phyloP scores from a whole-genome alignment of 495 filamentous ascomycete genomes.

The Bacidia rubella region DNA sequence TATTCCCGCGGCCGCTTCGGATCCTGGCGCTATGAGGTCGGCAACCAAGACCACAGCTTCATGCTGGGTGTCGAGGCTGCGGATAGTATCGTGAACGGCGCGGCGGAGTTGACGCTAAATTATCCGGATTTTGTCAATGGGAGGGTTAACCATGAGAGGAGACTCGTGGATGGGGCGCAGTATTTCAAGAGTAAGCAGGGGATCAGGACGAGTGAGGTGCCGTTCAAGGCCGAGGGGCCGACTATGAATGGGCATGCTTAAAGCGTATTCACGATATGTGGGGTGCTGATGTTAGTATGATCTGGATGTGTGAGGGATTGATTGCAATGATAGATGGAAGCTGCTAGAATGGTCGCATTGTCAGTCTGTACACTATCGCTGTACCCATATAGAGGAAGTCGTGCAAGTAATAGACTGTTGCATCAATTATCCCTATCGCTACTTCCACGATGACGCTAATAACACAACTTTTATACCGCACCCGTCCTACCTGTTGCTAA shows the following conservation, averaged over 20 bases:
- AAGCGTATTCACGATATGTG: conserved; percentile 7
- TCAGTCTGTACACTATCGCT: background rate
- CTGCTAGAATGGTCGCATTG: background rate
- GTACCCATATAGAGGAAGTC: background rate
- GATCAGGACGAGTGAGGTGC: conserved; percentile 16
- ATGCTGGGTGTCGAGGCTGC: conserved; percentile 97
- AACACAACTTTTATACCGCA: background rate
- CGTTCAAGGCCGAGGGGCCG: conserved; percentile 11
- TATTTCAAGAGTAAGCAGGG: conserved; percentile 28
- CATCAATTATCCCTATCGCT: background rate
- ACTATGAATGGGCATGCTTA: conserved; percentile 6
- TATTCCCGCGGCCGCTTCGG: conserved; percentile 94
- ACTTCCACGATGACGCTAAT: background rate
- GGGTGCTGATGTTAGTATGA: too few relatives aligned
- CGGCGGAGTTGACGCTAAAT: conserved; percentile 91
- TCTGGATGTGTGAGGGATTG: background rate
- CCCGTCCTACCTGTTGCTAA: background rate
- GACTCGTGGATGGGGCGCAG: conserved; percentile 67
- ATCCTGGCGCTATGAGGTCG: conserved; percentile 94
- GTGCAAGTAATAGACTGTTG: background rate
- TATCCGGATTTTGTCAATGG: conserved; percentile 98
- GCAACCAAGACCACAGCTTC: conserved; percentile 97
- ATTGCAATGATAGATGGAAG: background rate
- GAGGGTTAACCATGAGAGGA: conserved; percentile 74
- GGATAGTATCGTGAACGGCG: conserved; percentile 88